Base-by-base conservation (phyloP, 228 moss, liverwort and hornwort species). In the Sphagnum fallax region DNA sequence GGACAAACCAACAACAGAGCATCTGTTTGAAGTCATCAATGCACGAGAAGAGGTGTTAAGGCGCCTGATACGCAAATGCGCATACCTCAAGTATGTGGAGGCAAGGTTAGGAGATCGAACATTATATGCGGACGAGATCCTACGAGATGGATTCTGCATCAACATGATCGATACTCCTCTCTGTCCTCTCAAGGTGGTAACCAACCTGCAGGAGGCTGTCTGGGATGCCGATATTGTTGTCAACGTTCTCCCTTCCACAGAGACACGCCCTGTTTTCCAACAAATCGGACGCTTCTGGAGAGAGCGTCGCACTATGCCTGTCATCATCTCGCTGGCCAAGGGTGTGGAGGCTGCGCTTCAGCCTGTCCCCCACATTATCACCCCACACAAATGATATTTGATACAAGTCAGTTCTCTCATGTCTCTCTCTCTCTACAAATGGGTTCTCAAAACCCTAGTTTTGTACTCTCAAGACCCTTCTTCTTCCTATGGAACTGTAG, bases 321-420 rank as follows among this genome's bases (percentile, higher is more conserved):
- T n/a, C n/a, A n/a, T n/a, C n/a, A n/a, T n/a, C n/a, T n/a, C n/a
- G n/a, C 71, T 98, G 75, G 94, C 94, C 1, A 98, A 98, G 87
- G 98, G 98, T 65, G 94, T 98, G 50, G 98, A 94, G 75, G 86
- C 98, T 9, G 81, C 98, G 14, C 83, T 94, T 71, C 77, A 89
- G 11, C 94, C 98, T 11, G 89, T 89, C 50, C 98, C 98, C 13
- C 98, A 98, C 67, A 98, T 98, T 69, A 82, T 98, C 62, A 98
- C 98, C 14, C 98, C 98, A 98, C 98, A 0, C 91, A 98, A 73
- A 98, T 98, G 98, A 98, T 98, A 51, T 74, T 91, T 66, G 94
- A 92, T 62, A 92, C 92, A n/a, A 77, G 98, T 98, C 69, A 78
- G 91, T 67, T 60, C 53, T 5, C 55, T 65, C 47, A 9, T 5